A percentile compares a stretch with the other conserved stretches of the same genome.
Conservation (phyloP, 2,329 filamentous ascomycete genomes). For the Blumeria hordei region DNA sequence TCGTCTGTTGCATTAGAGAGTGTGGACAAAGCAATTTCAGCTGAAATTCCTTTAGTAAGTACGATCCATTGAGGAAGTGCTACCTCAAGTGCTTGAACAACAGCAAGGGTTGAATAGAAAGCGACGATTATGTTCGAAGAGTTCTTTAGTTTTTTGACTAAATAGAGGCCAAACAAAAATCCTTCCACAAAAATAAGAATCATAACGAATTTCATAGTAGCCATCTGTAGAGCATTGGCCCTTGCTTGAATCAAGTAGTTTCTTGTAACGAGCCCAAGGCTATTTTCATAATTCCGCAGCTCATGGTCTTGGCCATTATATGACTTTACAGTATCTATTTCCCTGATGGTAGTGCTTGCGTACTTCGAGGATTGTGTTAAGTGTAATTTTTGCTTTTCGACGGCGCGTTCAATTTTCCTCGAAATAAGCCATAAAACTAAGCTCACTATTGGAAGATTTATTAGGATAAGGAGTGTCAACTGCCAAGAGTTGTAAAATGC, state of each 20-base stretch:
- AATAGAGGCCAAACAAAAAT: slow-evolving; percentile 63
- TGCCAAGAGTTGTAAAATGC: slow-evolving; percentile 67
- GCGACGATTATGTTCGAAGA: slow-evolving; percentile 54
- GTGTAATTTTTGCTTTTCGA: slow-evolving; percentile 42
- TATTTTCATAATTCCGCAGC: slow-evolving; percentile 33
- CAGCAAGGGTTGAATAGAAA: slow-evolving; percentile 61
- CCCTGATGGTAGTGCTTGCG: slow-evolving; percentile 41
- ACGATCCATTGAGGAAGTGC: slow-evolving; percentile 56
- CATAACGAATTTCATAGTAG: slow-evolving; percentile 48
- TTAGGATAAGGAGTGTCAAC: slow-evolving; percentile 55
- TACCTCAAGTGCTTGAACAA: slow-evolving; percentile 49
- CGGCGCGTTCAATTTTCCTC: slow-evolving; percentile 34
- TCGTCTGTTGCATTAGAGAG: slow-evolving; percentile 18
- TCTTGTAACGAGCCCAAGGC: slow-evolving; percentile 31
- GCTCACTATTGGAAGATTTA: slow-evolving; percentile 44
- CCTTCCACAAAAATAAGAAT: slow-evolving; percentile 64
- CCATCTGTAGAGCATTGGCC: slow-evolving; percentile 46
- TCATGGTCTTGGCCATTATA: slow-evolving; percentile 58
- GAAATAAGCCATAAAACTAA: slow-evolving; percentile 35
- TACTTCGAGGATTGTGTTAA: slow-evolving; percentile 49
- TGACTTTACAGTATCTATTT: slow-evolving; percentile 69
- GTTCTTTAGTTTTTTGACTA: slow-evolving; percentile 33
- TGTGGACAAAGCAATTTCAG: slow-evolving; percentile 35
- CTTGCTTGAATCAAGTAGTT: slow-evolving; percentile 45
- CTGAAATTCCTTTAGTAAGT: slow-evolving; percentile 55